Percentiles rank a stretch among this genome's conserved stretches.
Evolutionary conservation across 169 alveolate species (phyloP).

Genomic region (Cryptosporidium bovis): DNA sequence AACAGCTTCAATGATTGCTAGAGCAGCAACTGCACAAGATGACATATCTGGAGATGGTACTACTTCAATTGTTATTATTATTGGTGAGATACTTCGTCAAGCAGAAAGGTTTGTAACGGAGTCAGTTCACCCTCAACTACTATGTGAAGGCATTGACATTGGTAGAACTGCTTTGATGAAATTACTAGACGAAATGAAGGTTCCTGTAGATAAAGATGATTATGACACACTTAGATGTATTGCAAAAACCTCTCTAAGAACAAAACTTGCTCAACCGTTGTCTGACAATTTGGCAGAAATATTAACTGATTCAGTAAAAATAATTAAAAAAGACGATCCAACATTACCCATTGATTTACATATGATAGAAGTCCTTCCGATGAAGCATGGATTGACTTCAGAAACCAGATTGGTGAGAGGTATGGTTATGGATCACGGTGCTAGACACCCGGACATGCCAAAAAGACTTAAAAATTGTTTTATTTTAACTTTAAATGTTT

Average conservation of each 20-base stretch:
- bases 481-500: constrained; percentile 96
- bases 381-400: constrained; percentile 95
- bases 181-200: constrained; percentile 88
- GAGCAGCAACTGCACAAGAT: constrained; percentile 99
- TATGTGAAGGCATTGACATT: constrained; percentile 96
- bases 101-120: constrained; percentile 90
- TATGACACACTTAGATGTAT: constrained; percentile 92
- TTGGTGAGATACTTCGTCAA: constrained; percentile 92
- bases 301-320: constrained; percentile 93
- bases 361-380: constrained; percentile 98
- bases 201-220: constrained; percentile 82
- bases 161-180: constrained; percentile 92
- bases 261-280: constrained; percentile 91
- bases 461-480: constrained; percentile 93
- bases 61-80: constrained; percentile 94
- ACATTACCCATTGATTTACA: constrained; percentile 92
- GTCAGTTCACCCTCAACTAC: constrained; percentile 96
- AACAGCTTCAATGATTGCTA: constrained; percentile 98
- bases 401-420: constrained; percentile 93
- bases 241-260: constrained; percentile 93
- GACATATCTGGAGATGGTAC: constrained; percentile 99
- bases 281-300: constrained; percentile 95
- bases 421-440: constrained; percentile 98
- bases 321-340: constrained; percentile 81
- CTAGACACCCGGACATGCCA: constrained; percentile 99